phyloP scores from a whole-genome alignment of 2,329 filamentous ascomycete genomes.

The Arthroderma uncinatum region DNA sequence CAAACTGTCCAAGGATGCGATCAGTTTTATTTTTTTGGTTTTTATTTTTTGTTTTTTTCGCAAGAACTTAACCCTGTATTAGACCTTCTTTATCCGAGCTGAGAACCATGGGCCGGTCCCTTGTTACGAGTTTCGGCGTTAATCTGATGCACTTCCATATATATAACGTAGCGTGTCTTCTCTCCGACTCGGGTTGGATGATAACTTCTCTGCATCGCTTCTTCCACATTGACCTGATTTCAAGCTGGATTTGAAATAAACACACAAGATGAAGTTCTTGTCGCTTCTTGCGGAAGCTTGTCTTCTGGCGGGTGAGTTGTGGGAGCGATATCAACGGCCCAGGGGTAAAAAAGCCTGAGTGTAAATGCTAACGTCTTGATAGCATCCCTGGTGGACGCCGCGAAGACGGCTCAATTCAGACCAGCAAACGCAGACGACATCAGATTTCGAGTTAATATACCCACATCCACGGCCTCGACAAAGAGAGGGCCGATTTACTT shows the following conservation, averaged over 20 bases:
- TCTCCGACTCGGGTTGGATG: neutral
- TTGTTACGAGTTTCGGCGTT: neutral
- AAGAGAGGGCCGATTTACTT: constrained; percentile 48
- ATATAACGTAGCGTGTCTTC: neutral
- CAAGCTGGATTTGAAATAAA: neutral
- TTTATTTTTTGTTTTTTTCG: neutral
- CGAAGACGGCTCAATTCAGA: constrained; percentile 17
- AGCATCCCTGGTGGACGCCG: constrained; percentile 7
- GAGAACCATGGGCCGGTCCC: neutral
- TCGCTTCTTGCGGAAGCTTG: neutral
- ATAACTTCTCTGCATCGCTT: neutral
- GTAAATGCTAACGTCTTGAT: neutral
- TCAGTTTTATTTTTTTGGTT: too few species aligned
- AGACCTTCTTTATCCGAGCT: constrained; percentile 2
- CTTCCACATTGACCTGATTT: neutral
- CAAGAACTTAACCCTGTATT: neutral
- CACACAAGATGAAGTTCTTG: neutral
- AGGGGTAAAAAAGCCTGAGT: neutral
- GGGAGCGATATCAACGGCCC: too few species aligned
- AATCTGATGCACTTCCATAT: neutral
- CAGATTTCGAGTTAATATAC: constrained; percentile 44
- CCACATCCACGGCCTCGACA: constrained; percentile 40
- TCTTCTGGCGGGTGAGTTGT: neutral
- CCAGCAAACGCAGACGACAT: constrained; percentile 18
- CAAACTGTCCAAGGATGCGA: neutral